Percentiles rank a stretch among this genome's conserved stretches.
phyloP scores from a whole-genome alignment of 805 yeast species.

The Maudiozyma pseudohumilis region DNA sequence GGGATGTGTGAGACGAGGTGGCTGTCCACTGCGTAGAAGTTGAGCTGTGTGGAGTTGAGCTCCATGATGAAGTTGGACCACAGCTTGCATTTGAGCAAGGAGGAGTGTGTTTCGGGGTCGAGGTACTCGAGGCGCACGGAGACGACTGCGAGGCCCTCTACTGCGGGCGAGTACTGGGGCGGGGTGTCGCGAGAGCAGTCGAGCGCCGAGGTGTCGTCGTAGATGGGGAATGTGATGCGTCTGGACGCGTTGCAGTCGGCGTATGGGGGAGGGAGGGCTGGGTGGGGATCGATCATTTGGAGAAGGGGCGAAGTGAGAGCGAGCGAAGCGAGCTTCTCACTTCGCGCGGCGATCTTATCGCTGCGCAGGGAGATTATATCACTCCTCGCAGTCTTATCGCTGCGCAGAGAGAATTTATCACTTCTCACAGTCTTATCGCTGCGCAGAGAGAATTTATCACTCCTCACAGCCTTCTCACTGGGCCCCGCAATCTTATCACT shows the following conservation, averaged over 20 bases:
- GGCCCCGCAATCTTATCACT: too few relatives aligned
- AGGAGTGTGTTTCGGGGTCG: slow-evolving; percentile 64
- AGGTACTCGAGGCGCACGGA: slow-evolving; percentile 65
- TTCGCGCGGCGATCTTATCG: too few relatives aligned
- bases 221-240: slow-evolving; percentile 27
- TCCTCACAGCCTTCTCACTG: too few relatives aligned
- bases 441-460: too few relatives aligned
- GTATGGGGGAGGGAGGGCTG: slow-evolving; percentile 29
- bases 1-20: slow-evolving; percentile 23
- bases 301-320: too few relatives aligned
- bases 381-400: too few relatives aligned
- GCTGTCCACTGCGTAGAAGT: slow-evolving; percentile 44
- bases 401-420: too few relatives aligned
- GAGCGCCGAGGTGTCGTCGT: slow-evolving; percentile 15
- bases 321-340: too few relatives aligned
- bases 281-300: slow-evolving; percentile 31
- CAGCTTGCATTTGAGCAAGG: slow-evolving; percentile 36
- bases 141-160: slow-evolving; percentile 47
- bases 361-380: too few relatives aligned
- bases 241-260: slow-evolving; percentile 17
- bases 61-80: slow-evolving; percentile 68
- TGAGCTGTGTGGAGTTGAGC: slow-evolving; percentile 77
- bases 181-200: slow-evolving; percentile 38
- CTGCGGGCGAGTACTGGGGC: slow-evolving; percentile 62
- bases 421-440: too few relatives aligned